Evolutionary conservation across 2,329 filamentous ascomycete genomes (phyloP).

Genomic region (Colletotrichum sp.): DNA sequence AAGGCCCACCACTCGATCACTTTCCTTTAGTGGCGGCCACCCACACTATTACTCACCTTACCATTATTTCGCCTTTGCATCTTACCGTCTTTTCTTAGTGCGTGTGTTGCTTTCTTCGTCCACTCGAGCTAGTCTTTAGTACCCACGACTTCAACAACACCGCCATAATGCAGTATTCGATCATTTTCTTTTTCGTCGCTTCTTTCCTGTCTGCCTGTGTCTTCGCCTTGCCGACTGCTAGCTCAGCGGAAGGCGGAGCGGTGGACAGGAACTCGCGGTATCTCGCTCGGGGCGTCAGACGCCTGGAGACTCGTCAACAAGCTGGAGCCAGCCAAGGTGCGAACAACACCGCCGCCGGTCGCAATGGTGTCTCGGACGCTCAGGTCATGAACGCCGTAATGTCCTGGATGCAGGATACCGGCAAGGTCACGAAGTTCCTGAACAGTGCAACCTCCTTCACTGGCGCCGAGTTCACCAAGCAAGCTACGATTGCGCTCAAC

Average conservation of each 20-base stretch:
- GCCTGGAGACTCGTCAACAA: background rate
- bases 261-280: background rate
- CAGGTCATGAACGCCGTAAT: constrained; percentile 25
- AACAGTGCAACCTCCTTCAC: constrained; percentile 24
- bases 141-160: background rate
- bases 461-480: constrained; percentile 24
- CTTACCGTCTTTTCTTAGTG: background rate
- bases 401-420: constrained; percentile 24
- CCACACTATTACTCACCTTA: background rate
- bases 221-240: constrained; percentile 14
- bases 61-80: background rate
- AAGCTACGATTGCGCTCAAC: constrained; percentile 26
- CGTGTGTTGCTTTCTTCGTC: background rate
- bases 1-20: constrained; percentile 9
- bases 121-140: constrained; percentile 2
- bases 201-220: background rate
- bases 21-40: background rate
- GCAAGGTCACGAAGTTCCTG: constrained; percentile 25
- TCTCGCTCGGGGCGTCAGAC: background rate
- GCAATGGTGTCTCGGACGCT: constrained; percentile 17
- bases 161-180: constrained; percentile 9
- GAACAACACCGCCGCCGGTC: background rate
- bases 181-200: constrained; percentile 3
- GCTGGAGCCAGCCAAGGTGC: background rate
- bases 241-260: background rate